Percentiles rank a stretch among this genome's conserved stretches.
Evolutionary conservation across 164 flowering plant species (phyloP).

Genomic region (Vitis rotundifolia): DNA sequence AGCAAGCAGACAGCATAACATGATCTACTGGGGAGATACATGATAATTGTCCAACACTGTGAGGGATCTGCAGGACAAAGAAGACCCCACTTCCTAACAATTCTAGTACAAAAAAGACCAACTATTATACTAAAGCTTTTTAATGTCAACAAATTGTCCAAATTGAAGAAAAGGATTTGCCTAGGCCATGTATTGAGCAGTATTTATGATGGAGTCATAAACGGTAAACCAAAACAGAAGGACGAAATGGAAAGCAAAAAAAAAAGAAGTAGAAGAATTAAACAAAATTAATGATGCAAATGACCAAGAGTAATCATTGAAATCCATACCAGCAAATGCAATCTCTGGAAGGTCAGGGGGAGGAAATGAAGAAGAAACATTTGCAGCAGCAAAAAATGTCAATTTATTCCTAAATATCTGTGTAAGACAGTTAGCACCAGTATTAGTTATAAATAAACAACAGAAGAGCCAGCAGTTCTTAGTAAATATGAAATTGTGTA

Average conservation of each 20-base stretch:
- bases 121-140: too few relatives aligned
- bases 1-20: background rate
- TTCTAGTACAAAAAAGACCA: too few relatives aligned
- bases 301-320: background rate
- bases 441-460: background rate
- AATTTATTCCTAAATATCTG: slow-evolving; percentile 86
- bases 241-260: background rate
- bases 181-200: too few relatives aligned
- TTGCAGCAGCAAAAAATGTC: slow-evolving; percentile 93
- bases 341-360: slow-evolving; percentile 86
- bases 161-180: too few relatives aligned
- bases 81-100: too few relatives aligned
- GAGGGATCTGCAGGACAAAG: too few relatives aligned
- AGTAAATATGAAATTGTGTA: background rate
- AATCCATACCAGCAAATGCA: slow-evolving; percentile 90
- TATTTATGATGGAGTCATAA: too few relatives aligned
- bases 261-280: slow-evolving; percentile 1
- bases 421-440: slow-evolving; percentile 13
- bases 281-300: background rate
- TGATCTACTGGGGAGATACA: background rate
- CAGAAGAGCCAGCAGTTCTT: background rate
- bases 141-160: too few relatives aligned
- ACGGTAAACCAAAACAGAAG: too few relatives aligned
- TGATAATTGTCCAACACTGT: background rate
- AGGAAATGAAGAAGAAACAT: slow-evolving; percentile 89